Percentiles rank a stretch among this genome's conserved stretches.
phyloP scores from a whole-genome alignment of 257 asterid genomes.

The Ajuga chamaepitys region DNA sequence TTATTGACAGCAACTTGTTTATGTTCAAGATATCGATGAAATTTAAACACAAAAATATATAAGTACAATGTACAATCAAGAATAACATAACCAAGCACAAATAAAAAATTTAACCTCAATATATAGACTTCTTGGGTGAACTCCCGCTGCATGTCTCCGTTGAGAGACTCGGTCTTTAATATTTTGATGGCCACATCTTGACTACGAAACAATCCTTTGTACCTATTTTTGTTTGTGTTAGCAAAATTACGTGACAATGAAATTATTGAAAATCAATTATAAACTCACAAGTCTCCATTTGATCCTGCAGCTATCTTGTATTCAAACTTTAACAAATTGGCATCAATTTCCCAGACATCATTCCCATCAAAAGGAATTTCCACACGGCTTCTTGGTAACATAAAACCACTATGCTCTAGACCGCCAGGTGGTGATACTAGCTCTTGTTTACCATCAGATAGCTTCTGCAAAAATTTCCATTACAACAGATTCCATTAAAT shows the following conservation, averaged over 20 bases:
- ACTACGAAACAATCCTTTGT: conserved; percentile 56
- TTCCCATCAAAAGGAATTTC: conserved; percentile 43
- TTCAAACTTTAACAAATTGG: conserved; percentile 47
- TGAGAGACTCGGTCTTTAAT: conserved; percentile 45
- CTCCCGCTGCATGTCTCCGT: conserved; percentile 50
- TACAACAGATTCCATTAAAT: neutral
- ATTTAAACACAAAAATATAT: neutral
- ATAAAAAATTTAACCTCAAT: conserved; percentile 45
- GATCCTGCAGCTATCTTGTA: conserved; percentile 60
- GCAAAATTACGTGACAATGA: neutral
- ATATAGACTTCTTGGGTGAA: conserved; percentile 83
- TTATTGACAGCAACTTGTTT: too few species aligned
- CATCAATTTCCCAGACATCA: conserved; percentile 86
- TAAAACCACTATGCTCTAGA: conserved; percentile 22
- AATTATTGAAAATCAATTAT: neutral
- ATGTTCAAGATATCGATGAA: neutral
- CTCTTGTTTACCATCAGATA: conserved; percentile 27
- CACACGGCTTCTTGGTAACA: conserved; percentile 25
- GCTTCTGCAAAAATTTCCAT: conserved; percentile 31
- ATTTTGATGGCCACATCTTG: conserved; percentile 90
- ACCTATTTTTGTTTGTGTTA: conserved; percentile 37
- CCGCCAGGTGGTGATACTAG: conserved; percentile 19
- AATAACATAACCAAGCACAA: neutral
- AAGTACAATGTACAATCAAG: neutral
- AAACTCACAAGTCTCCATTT: conserved; percentile 69